Evolutionary conservation across 371 early-diverging fungal species (phyloP), one percentile per base, ranked within the genome.

Genomic region (Basidiobolus heterosporus): DNA sequence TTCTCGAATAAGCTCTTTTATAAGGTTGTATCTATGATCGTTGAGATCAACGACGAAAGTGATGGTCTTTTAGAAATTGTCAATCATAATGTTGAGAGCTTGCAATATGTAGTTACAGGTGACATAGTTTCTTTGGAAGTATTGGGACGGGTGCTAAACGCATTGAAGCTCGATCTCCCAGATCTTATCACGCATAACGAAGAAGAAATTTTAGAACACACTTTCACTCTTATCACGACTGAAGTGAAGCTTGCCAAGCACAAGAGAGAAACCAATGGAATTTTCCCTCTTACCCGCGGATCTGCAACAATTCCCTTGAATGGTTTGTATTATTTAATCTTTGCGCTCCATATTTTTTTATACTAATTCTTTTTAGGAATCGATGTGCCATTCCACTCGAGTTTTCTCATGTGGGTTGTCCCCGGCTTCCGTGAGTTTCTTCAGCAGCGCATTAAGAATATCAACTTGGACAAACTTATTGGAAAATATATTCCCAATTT

Each of bases 351-450:
- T 30, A 30, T 30, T 9, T 30, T 9, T 9, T 30, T 3, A 9
- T 30, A 30, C 30, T 30, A 30, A 30, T 30, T 5, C 9, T 30
- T 5, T 9, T 3, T 30, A 30, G 30, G 30, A 48, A 86, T 94
- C 47, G 95, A 94, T 58, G 88, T 94, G 45, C 95, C 95, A 38
- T 94, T 93, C 85, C 95, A 94, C 69, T 92, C 93, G 3, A 75
- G 78, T 48, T 87, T 88, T 80, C 72, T 94, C 59, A 62, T 80
- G 36, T 78, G 76, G 48, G 92, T 92, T 61, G 89, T 92, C 47
- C 69, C 76, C 37, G 82, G 90, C 41, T 94, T 94, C 89, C 85
- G 95, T 53, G 75, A 78, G 49, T 77, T 88, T 57, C 65, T 94
- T 20, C 73, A 75, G 56, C 75, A 74, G 69, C 88, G 88, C 67